Evolutionary conservation across 1,284 basidiomycete species (phyloP), one percentile per base, ranked within the genome.

Genomic region (Inonotus hispidus): DNA sequence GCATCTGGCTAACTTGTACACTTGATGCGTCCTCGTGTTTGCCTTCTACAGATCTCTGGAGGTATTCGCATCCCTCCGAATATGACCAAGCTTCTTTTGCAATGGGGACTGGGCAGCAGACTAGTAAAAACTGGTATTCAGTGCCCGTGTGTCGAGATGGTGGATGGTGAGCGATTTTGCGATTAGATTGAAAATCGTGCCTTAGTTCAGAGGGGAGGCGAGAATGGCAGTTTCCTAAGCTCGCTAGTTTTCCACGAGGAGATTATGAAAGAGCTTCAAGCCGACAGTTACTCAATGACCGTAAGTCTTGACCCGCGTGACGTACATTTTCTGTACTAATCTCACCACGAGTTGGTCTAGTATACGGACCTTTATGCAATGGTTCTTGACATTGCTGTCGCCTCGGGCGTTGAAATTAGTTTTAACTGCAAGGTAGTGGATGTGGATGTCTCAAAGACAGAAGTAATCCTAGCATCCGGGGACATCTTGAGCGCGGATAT

Each of bases 61-160:
- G 79, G 79, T 4, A 79, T 80, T 53, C 77, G 79, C 67, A 68
- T 80, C 52, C 71, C 76, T 2, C 78, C 79, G 14, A 82, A 84
- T 65, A 62, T 81, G n/a, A 75, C 74, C 19, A 72, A 80, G 11
- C 73, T 83, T 2, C 70, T 85, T 47, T 71, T 77, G 41, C 72
- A 77, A 7, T 85, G 82, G 82, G 82, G 81, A 3, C 70, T 83
- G 1, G 77, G 70, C 1, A 69, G 54, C 23, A 60, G 49, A 54
- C 75, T 39, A 5, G 62, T 71, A 11, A 66, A 64, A n/a, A 60
- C 62, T 19, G 45, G 55, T 3, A 38, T 59, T 3, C 47, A 37
- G 38, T 59, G 58, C 41, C 58, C 58, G 23, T 37, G 27, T 21
- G 53, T 59, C 23, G 58, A 52, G 27, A 52, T 59, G 23, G 8